These are phyloP conservation scores for Populus tomentosa DNA, from an alignment of 441 rosid genomes.

Conservation along the genomic window DNA sequence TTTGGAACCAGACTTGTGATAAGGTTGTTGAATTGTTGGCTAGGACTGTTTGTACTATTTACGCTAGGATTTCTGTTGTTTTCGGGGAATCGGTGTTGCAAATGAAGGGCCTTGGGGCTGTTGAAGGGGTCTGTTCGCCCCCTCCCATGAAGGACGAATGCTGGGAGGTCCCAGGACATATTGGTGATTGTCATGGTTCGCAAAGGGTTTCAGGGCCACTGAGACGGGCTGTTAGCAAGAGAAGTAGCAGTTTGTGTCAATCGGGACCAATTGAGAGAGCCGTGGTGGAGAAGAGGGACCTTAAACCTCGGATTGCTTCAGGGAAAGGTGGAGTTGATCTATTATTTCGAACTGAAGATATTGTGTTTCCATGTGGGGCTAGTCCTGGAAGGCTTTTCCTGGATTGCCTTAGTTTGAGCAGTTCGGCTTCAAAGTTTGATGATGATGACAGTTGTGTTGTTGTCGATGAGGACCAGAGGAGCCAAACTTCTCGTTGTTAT, in stretches of 20 bases:
- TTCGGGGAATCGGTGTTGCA: conserved; percentile 60
- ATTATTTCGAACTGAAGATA: conserved; percentile 52
- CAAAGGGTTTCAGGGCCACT: conserved; percentile 31
- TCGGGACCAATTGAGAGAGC: conserved; percentile 37
- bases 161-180: conserved; percentile 25
- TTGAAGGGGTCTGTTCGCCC: conserved; percentile 20
- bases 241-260: conserved; percentile 27
- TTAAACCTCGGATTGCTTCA: conserved; percentile 34
- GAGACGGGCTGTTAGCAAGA: conserved; percentile 49
- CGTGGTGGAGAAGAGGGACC: conserved; percentile 24
- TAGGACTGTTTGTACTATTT: conserved; percentile 81
- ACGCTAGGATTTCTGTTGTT: conserved; percentile 59
- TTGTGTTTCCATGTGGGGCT: conserved; percentile 65
- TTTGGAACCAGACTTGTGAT: conserved; percentile 88
- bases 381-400: conserved; percentile 79
- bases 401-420: conserved; percentile 77
- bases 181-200: conserved; percentile 14
- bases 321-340: conserved; percentile 43
- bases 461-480: conserved; percentile 31
- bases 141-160: conserved; percentile 26
- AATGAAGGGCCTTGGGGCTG: conserved; percentile 22
- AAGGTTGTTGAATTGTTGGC: conserved; percentile 90
- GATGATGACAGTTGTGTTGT: conserved; percentile 33
- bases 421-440: conserved; percentile 52
- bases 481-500: conserved; percentile 45